Base-by-base conservation (phyloP, 2,329 filamentous ascomycete genomes). In the Colletotrichum liriopes region DNA sequence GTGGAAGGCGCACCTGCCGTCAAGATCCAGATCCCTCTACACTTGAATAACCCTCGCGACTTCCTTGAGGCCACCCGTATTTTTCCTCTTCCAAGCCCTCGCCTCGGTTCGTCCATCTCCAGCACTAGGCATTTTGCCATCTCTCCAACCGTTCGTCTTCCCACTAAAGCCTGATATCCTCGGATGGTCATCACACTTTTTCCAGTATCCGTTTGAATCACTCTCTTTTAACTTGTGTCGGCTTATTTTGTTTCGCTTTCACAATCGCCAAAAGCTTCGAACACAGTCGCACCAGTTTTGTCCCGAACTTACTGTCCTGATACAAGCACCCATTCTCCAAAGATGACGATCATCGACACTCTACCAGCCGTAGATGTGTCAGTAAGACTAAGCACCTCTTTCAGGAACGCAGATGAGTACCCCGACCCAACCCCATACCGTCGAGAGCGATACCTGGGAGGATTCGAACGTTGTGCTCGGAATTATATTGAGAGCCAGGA, bases 401-500 rank as follows among this genome's bases (percentile, higher is more conserved):
- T 49, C 43, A 23, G 39, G 14, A 43, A 47, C 11, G 62, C 71
- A 9, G 37, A 47, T 8, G 71, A 73, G 37, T 72, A 73, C 18
- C 67, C 56, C 1, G 72, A 73, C 11, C 64, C 39, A 1, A 32
- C 59, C 7, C 32, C 35, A 0, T 66, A 58, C 8, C n/a, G 35
- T 16, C 20, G 7, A 29, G 65, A 64, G 16, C 29, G 55, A 16
- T 73, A 71, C 37, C 51, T 73, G 5, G 63, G 71, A 16, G 35
- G 55, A 7, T 51, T 26, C 41, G 71, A 73, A 23, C 52, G 47
- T n/a, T 52, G 41, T 23, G 32, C 71, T 37, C 45, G 62, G 47
- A 56, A 79, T 58, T 82, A 80, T 63, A 77, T 82, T 41, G 77
- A 82, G 73, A 78, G 77, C 8, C 47, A 74, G 16, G 76, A 80